Conservation (phyloP, 2,329 filamentous ascomycete species). For the Colletotrichum gigasporum region DNA sequence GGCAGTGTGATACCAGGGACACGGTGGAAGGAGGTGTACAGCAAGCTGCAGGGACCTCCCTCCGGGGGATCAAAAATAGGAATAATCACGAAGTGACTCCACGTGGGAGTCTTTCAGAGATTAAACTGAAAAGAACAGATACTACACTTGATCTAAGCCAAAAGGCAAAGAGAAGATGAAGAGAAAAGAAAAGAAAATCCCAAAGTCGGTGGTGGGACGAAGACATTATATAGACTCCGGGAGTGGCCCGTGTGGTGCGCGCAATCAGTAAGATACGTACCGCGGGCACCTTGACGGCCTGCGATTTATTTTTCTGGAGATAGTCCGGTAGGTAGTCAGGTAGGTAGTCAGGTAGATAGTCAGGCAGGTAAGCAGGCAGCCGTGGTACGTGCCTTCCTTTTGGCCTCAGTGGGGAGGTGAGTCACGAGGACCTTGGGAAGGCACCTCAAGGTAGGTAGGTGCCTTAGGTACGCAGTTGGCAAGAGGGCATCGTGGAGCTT, state of each 20-base stretch:
- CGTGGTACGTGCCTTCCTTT: neutral
- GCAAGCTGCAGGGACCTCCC: slow-evolving; percentile 21
- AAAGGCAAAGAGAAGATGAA: slow-evolving; percentile 12
- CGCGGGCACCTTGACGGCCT: neutral
- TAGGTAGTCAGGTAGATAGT: too few relatives aligned
- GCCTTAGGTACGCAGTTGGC: too few relatives aligned
- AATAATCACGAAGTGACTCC: slow-evolving; percentile 10
- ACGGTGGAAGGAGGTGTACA: slow-evolving; percentile 16
- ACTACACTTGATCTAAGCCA: slow-evolving; percentile 31
- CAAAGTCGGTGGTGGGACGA: neutral
- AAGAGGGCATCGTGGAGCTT: too few relatives aligned
- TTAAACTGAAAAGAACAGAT: slow-evolving; percentile 29
- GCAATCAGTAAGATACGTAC: slow-evolving; percentile 9
- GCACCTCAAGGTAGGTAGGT: neutral
- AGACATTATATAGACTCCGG: neutral
- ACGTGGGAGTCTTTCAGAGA: slow-evolving; percentile 12
- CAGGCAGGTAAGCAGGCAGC: too few relatives aligned
- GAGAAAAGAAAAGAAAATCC: neutral
- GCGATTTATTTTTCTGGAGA: neutral
- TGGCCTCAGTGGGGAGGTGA: slow-evolving; percentile 13
- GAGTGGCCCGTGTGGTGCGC: neutral
- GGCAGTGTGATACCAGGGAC: slow-evolving; percentile 28
- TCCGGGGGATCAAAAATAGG: slow-evolving; percentile 16
- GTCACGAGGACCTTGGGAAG: neutral
- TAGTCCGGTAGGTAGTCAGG: too few relatives aligned